These are phyloP conservation scores for Skeletonema menzelii DNA, from an alignment of 108 stramenopile species.

Conservation along the genomic window DNA sequence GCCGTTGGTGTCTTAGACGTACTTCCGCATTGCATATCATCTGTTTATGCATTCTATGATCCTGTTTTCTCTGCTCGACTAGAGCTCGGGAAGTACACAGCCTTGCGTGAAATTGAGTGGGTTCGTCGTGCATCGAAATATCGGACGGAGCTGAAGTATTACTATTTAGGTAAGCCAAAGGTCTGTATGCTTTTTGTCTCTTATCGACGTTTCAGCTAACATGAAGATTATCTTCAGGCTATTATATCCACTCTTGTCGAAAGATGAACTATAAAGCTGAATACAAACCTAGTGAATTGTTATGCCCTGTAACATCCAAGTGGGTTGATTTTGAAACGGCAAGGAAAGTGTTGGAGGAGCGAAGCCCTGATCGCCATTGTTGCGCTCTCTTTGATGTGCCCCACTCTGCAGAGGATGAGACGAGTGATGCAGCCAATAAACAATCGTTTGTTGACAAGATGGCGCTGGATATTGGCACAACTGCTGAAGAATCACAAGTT, in stretches of 20 bases:
- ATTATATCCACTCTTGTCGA: slow-evolving; percentile 91
- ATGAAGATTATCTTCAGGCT: slow-evolving; percentile 49
- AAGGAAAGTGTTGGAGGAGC: slow-evolving; percentile 48
- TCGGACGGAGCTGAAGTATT: slow-evolving; percentile 67
- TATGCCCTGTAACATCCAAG: slow-evolving; percentile 74
- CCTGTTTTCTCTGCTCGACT: slow-evolving; percentile 69
- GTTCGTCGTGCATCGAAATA: slow-evolving; percentile 44
- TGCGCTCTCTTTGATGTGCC: slow-evolving; percentile 37
- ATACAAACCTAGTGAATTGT: slow-evolving; percentile 90
- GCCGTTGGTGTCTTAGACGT: slow-evolving; percentile 95
- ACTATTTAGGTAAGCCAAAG: slow-evolving; percentile 69
- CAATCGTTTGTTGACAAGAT: slow-evolving; percentile 13
- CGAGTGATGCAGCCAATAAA: neutral
- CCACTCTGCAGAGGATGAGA: neutral
- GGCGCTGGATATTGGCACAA: slow-evolving; percentile 64
- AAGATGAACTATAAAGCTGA: slow-evolving; percentile 98
- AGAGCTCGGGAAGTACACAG: slow-evolving; percentile 91
- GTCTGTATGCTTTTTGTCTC: neutral
- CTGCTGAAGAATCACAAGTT: slow-evolving; percentile 20
- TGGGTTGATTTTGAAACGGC: slow-evolving; percentile 88
- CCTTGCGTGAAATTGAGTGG: slow-evolving; percentile 93
- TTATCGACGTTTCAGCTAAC: neutral
- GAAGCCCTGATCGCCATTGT: slow-evolving; percentile 56
- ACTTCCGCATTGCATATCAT: slow-evolving; percentile 87
- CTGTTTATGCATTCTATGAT: slow-evolving; percentile 97